A percentile compares a stretch with the other conserved stretches of the same genome.
Evolutionary conservation across 1,139 yeast genomes (phyloP).

Genomic region (Saccharomycopsis phalli): DNA sequence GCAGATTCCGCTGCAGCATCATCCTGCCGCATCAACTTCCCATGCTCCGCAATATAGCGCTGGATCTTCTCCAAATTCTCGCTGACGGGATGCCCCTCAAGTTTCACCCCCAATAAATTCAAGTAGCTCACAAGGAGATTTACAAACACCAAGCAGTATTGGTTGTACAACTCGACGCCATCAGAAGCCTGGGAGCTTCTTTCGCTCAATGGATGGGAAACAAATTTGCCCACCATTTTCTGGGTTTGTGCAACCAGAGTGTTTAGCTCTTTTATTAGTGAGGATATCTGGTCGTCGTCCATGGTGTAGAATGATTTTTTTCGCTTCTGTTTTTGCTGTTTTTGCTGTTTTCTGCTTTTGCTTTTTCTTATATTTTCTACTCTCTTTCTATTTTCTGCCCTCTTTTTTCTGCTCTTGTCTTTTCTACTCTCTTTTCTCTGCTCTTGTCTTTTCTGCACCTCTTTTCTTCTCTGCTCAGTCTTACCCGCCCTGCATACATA

Average conservation of each 20-base stretch:
- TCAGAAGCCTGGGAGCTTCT: conserved; percentile 22
- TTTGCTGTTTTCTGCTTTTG: too few relatives aligned
- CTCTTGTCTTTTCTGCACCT: too few relatives aligned
- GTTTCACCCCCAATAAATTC: conserved; percentile 51
- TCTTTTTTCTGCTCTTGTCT: too few relatives aligned
- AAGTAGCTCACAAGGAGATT: conserved; percentile 46
- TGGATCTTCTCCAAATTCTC: conserved; percentile 64
- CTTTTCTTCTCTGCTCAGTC: too few relatives aligned
- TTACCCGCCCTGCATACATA: too few relatives aligned
- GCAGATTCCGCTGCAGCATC: conserved; percentile 21
- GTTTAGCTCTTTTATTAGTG: neutral
- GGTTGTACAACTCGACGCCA: conserved; percentile 28
- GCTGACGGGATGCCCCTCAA: conserved; percentile 54
- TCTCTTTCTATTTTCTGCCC: too few relatives aligned
- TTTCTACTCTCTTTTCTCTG: too few relatives aligned
- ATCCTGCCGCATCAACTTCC: conserved; percentile 32
- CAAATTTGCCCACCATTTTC: neutral
- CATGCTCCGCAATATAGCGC: conserved; percentile 54
- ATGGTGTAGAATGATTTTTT: too few relatives aligned
- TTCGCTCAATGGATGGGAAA: conserved; percentile 25
- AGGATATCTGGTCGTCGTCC: neutral
- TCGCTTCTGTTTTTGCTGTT: too few relatives aligned
- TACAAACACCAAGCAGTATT: conserved; percentile 32
- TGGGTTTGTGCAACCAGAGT: neutral
- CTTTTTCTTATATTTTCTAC: too few relatives aligned